phyloP scores from a whole-genome alignment of 352 stramenopile genomes.

The Pelagophyceae sp. region DNA sequence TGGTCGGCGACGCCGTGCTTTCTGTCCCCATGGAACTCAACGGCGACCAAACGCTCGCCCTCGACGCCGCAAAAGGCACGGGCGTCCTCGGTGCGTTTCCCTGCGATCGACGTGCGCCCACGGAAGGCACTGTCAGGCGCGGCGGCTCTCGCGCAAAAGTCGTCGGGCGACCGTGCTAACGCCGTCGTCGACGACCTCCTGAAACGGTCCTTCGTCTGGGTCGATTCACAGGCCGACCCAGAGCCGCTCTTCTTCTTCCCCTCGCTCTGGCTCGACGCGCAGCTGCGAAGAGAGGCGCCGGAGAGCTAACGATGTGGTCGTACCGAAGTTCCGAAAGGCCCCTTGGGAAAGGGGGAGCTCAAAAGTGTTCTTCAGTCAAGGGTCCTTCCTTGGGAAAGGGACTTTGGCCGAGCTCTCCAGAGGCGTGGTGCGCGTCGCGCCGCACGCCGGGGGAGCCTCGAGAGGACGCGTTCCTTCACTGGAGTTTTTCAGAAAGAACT shows the following conservation, averaged over 20 bases:
- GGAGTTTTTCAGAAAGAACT: not conserved
- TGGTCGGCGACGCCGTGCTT: slow-evolving; percentile 50
- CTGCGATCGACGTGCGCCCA: too few relatives aligned
- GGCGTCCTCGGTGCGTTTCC: not conserved
- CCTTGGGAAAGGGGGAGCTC: too few relatives aligned
- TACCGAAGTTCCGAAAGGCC: too few relatives aligned
- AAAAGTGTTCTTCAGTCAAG: too few relatives aligned
- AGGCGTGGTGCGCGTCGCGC: too few relatives aligned
- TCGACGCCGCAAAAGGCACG: slow-evolving; percentile 37
- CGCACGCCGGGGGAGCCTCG: not conserved
- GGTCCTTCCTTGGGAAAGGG: too few relatives aligned
- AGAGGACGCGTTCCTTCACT: not conserved
- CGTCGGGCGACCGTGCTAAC: slow-evolving; percentile 76
- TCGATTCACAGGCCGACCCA: slow-evolving; percentile 72
- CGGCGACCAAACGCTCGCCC: slow-evolving; percentile 81
- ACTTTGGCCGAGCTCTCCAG: too few relatives aligned
- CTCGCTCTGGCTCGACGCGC: slow-evolving; percentile 2
- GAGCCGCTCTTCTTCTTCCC: slow-evolving; percentile 52
- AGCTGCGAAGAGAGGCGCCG: not conserved
- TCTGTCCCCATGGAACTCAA: slow-evolving; percentile 87
- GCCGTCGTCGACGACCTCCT: slow-evolving; percentile 78
- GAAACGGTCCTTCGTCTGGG: slow-evolving; percentile 87
- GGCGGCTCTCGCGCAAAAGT: slow-evolving; percentile 27
- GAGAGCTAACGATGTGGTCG: too few relatives aligned
- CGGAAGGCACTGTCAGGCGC: too few relatives aligned